phyloP scores from a whole-genome alignment of 106 monocot species.

The Iris macrosiphon region DNA sequence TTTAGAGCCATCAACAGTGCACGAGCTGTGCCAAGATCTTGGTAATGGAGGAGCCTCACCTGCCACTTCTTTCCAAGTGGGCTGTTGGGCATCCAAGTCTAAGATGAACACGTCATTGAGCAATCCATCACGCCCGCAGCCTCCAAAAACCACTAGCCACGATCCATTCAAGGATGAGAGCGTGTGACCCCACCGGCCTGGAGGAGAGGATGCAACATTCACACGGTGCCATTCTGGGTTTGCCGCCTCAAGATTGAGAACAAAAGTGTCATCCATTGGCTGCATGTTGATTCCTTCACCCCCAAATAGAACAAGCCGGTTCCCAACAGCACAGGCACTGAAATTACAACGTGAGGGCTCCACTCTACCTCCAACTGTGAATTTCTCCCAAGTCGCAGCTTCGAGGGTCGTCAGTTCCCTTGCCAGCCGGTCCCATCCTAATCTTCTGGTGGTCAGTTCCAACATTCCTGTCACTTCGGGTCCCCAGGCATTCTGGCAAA shows the following conservation, averaged over 20 bases:
- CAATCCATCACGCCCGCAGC: conserved; percentile 71
- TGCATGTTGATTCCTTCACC: conserved; percentile 95
- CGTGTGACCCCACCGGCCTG: conserved; percentile 93
- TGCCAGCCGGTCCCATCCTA: conserved; percentile 87
- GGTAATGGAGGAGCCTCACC: conserved; percentile 56
- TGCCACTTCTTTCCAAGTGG: conserved; percentile 68
- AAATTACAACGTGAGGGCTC: conserved; percentile 95
- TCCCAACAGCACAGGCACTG: conserved; percentile 87
- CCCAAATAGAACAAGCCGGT: conserved; percentile 85
- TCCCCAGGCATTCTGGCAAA: conserved; percentile 95
- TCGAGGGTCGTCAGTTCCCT: conserved; percentile 86
- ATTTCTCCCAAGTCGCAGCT: conserved; percentile 84
- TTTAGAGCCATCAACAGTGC: conserved; percentile 70
- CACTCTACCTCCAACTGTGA: conserved; percentile 71
- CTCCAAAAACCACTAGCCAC: conserved; percentile 82
- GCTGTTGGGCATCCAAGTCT: conserved; percentile 80
- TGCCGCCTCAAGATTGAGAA: conserved; percentile 71
- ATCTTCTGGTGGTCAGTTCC: conserved; percentile 49
- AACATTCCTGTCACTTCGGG: conserved; percentile 57
- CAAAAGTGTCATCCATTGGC: conserved; percentile 94
- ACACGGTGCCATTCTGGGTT: conserved; percentile 77
- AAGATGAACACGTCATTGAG: conserved; percentile 87
- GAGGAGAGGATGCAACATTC: conserved; percentile 70
- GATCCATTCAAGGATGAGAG: conserved; percentile 75
- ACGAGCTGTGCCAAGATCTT: conserved; percentile 93